A percentile compares a stretch with the other conserved stretches of the same genome.
Conservation (phyloP, 805 yeast species). For the Hanseniaspora nectarophila region DNA sequence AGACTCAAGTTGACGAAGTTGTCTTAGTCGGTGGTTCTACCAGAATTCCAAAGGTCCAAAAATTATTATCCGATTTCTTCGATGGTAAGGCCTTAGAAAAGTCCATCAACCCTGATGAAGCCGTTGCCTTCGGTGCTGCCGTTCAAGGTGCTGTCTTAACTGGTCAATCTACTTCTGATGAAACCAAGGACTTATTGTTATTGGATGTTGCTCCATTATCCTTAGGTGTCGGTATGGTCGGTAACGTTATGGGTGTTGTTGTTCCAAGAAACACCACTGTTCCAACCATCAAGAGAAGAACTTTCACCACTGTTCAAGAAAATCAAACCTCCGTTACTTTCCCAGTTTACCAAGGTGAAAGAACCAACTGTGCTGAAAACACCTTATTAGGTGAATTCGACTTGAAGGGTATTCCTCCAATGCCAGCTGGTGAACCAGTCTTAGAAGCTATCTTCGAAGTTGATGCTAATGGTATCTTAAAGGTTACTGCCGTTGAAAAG, state of each 20-base stretch:
- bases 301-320: conserved; percentile 97
- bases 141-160: conserved; percentile 98
- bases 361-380: conserved; percentile 97
- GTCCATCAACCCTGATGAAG: conserved; percentile 97
- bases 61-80: conserved; percentile 84
- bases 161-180: conserved; percentile 79
- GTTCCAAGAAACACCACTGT: conserved; percentile 99
- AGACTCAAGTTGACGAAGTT: conserved; percentile 81
- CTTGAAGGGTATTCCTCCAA: conserved; percentile 94
- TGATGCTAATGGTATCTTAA: conserved; percentile 98
- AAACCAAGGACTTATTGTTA: conserved; percentile 87
- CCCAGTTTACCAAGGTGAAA: conserved; percentile 99
- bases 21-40: conserved; percentile 98
- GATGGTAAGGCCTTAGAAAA: conserved; percentile 95
- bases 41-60: conserved; percentile 97
- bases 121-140: conserved; percentile 99
- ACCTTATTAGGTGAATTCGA: conserved; percentile 97
- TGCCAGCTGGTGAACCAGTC: conserved; percentile 98
- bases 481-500: conserved; percentile 97
- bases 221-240: conserved; percentile 99
- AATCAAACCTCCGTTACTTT: conserved; percentile 97
- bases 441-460: conserved; percentile 97
- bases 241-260: conserved; percentile 97
- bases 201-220: conserved; percentile 97
- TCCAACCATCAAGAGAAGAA: conserved; percentile 97